Evolutionary conservation across 202 grass and related monocot species (phyloP).

Genomic region (Bolboschoenoplectus hybrid): DNA sequence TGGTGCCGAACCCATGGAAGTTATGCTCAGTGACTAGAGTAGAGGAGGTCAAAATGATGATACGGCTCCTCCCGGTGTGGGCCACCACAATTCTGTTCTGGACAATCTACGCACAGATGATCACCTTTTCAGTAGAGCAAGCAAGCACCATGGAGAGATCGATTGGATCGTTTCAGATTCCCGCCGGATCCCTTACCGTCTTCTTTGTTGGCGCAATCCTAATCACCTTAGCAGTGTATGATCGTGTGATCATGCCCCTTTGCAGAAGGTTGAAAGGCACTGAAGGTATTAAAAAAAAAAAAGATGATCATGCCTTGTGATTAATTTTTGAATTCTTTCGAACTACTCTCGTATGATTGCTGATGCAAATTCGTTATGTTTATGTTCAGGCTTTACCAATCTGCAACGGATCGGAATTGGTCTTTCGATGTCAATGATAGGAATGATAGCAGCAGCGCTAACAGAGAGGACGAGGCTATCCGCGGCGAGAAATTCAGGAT

Average conservation of each 20-base stretch:
- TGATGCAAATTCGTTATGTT: slow-evolving; percentile 16
- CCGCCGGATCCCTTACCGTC: slow-evolving; percentile 74
- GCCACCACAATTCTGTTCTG: slow-evolving; percentile 96
- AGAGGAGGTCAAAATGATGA: slow-evolving; percentile 98
- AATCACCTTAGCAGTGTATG: slow-evolving; percentile 72
- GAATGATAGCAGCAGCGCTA: slow-evolving; percentile 65
- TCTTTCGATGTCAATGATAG: slow-evolving; percentile 57
- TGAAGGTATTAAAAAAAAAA: slow-evolving; percentile 34
- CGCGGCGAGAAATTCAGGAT: background rate
- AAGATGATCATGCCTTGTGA: background rate
- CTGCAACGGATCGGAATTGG: slow-evolving; percentile 79
- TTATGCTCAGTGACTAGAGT: slow-evolving; percentile 77
- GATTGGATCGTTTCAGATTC: slow-evolving; percentile 72
- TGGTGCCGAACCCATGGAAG: slow-evolving; percentile 64
- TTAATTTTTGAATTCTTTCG: background rate
- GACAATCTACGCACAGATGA: slow-evolving; percentile 91
- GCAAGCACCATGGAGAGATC: slow-evolving; percentile 83
- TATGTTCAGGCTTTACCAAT: slow-evolving; percentile 60
- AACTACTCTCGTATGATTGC: background rate
- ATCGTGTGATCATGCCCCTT: slow-evolving; percentile 71
- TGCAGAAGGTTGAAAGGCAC: slow-evolving; percentile 53
- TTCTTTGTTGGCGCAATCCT: slow-evolving; percentile 84
- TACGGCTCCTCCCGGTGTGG: slow-evolving; percentile 81
- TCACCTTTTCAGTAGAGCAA: slow-evolving; percentile 97
- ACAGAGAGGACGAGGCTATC: slow-evolving; percentile 54